Conservation (phyloP, 2,329 filamentous ascomycete species). For the Pseudopyricularia cyperi region DNA sequence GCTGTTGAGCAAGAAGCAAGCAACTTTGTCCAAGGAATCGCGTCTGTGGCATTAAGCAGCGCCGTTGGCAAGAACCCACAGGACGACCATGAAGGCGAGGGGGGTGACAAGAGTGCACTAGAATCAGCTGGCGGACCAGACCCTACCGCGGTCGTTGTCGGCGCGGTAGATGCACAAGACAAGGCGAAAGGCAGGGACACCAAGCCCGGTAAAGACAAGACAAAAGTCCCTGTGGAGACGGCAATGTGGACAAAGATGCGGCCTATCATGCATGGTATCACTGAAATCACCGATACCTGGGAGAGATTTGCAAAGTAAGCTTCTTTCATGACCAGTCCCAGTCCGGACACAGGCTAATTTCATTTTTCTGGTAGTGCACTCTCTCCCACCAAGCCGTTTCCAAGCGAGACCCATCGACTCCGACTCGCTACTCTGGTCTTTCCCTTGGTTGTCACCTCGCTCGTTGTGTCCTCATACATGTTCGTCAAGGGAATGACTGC, state of each 20-base stretch:
- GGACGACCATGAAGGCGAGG: slow-evolving; percentile 16
- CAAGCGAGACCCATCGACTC: slow-evolving; percentile 34
- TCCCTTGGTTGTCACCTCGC: slow-evolving; percentile 36
- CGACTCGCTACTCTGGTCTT: slow-evolving; percentile 39
- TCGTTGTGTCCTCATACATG: slow-evolving; percentile 43
- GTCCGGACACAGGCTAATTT: slow-evolving; percentile 4
- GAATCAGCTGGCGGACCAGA: slow-evolving; percentile 22
- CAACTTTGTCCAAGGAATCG: slow-evolving; percentile 65
- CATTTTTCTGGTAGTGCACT: slow-evolving; percentile 29
- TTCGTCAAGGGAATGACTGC: slow-evolving; percentile 55
- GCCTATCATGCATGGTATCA: slow-evolving; percentile 50
- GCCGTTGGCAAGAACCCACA: slow-evolving; percentile 67
- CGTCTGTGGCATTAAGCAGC: slow-evolving; percentile 58
- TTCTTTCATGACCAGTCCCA: neutral
- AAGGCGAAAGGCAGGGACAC: slow-evolving; percentile 26
- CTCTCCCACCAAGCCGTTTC: slow-evolving; percentile 52
- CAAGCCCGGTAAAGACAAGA: slow-evolving; percentile 53
- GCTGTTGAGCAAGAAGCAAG: slow-evolving; percentile 73
- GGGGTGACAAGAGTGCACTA: slow-evolving; percentile 7
- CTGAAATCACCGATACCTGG: slow-evolving; percentile 35
- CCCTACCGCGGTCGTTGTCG: slow-evolving; percentile 21
- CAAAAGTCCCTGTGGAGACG: slow-evolving; percentile 64
- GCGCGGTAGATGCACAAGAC: slow-evolving; percentile 26
- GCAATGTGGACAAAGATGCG: slow-evolving; percentile 67
- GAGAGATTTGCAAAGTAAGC: slow-evolving; percentile 32